Evolutionary conservation across 106 monocot genomes (phyloP), one percentile per base, ranked within the genome.

Genomic region (Dioscorea zingiberensis): DNA sequence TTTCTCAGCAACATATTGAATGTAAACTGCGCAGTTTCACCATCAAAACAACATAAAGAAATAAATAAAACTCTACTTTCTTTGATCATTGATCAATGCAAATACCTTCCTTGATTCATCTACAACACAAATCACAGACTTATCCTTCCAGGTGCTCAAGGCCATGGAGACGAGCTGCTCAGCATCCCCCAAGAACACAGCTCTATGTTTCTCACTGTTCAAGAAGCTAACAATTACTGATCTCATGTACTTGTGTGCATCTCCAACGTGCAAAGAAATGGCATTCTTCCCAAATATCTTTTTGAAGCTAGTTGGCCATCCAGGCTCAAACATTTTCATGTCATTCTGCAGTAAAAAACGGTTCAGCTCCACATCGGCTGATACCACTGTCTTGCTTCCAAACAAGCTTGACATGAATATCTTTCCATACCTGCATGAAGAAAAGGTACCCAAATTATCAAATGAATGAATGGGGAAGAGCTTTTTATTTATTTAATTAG

Each of bases 91-190:
- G 29, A 17, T 24, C 22, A 21, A 19, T 22, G 4, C 13, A 13
- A 7, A 28, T 60, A 60, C 26, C 60, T 60, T 60, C 29, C 60
- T 29, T 29, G 60, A 26, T 60, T 30, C 60, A 29, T 60, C 25
- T 29, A 28, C 29, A 13, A 2, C 30, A 60, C 29, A 32, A 15
- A 60, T 17, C 7, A 32, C 29, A 29, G 25, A 15, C 3, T 29
- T 29, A 16, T 29, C 60, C 28, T 60, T 30, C 60, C 60, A 60
- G 3, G 60, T 15, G 13, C 17, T n/a, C 29, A 60, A 14, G 19
- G 16, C 5, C 30, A 29, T 16, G 29, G 28, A 15, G 14, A 19
- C 25, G 16, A 29, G 7, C 17, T 17, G 17, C 14, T 60, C 60
- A 15, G 58, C 21, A 29, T 30, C 60, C 29, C 28, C 27, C 14